A percentile compares a stretch with the other conserved stretches of the same genome.
phyloP scores from a whole-genome alignment of 2,329 filamentous ascomycete genomes.

The Pseudogymnoascus sp. region DNA sequence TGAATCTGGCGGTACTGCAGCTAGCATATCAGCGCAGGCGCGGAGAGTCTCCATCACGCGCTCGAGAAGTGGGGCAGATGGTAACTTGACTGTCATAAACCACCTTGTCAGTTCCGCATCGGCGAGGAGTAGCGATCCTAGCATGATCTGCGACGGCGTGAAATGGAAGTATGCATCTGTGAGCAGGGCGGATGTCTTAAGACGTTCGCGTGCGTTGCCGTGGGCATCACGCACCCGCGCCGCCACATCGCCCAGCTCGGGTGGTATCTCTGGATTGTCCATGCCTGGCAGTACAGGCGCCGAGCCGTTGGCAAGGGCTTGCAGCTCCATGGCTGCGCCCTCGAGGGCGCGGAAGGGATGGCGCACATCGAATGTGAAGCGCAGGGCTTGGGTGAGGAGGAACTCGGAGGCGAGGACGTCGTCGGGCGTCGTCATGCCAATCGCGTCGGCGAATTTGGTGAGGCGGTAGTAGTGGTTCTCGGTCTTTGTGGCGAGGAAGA shows the following conservation, averaged over 20 bases:
- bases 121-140: slow-evolving; percentile 70
- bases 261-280: neutral
- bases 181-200: slow-evolving; percentile 74
- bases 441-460: slow-evolving; percentile 59
- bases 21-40: slow-evolving; percentile 48
- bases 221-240: slow-evolving; percentile 56
- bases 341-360: slow-evolving; percentile 87
- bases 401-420: slow-evolving; percentile 89
- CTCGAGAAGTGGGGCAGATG: slow-evolving; percentile 30
- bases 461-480: slow-evolving; percentile 66
- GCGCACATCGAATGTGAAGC: slow-evolving; percentile 88
- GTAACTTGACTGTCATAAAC: slow-evolving; percentile 27
- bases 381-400: slow-evolving; percentile 80
- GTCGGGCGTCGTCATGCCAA: slow-evolving; percentile 66
- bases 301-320: slow-evolving; percentile 52
- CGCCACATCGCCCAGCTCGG: slow-evolving; percentile 24
- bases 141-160: slow-evolving; percentile 88
- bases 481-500: slow-evolving; percentile 91
- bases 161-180: slow-evolving; percentile 98
- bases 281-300: slow-evolving; percentile 20
- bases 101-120: slow-evolving; percentile 52
- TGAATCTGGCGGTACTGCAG: slow-evolving; percentile 42
- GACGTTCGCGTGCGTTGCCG: slow-evolving; percentile 61
- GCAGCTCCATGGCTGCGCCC: slow-evolving; percentile 77
- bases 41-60: slow-evolving; percentile 46